phyloP scores from a whole-genome alignment of 768 basidiomycete species.

The Wakefieldia striispora region DNA sequence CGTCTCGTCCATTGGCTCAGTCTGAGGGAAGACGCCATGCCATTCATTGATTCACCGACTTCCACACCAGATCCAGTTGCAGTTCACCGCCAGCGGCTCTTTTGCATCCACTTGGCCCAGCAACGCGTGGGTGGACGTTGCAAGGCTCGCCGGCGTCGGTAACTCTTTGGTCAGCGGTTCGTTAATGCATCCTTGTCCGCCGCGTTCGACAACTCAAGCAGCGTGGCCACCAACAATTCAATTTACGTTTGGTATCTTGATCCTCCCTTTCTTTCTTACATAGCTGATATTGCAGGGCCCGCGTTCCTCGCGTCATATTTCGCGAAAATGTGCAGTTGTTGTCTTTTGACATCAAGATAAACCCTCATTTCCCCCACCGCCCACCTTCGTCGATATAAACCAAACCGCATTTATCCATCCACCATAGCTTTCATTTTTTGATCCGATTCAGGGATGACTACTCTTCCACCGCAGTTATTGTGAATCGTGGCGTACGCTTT shows the following conservation, averaged over 20 bases:
- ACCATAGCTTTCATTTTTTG: conserved; percentile 16
- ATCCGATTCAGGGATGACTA: conserved; percentile 28
- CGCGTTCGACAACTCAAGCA: conserved; percentile 3
- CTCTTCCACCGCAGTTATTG: conserved; percentile 10
- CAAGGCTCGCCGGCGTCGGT: not conserved
- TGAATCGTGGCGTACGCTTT: conserved; percentile 7
- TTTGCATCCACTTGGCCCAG: conserved; percentile 1
- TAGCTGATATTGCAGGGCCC: conserved; percentile 9
- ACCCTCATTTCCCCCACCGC: conserved; percentile 8
- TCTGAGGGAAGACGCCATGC: not conserved
- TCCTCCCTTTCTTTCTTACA: conserved; percentile 2
- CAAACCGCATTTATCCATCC: conserved; percentile 9
- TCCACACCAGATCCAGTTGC: not conserved
- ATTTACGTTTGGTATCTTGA: conserved; percentile 25
- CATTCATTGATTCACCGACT: not conserved
- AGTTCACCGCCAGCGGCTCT: not conserved
- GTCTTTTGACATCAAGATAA: conserved; percentile 4
- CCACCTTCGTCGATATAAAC: conserved; percentile 4
- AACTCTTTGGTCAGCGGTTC: not conserved
- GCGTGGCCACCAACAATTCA: conserved; percentile 21
- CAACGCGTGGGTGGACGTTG: not conserved
- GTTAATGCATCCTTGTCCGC: not conserved
- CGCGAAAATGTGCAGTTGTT: conserved; percentile 9
- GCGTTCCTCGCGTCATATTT: conserved; percentile 13
- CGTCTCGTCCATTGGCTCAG: not conserved